Conservation (phyloP, 2,329 filamentous ascomycete genomes). For the Ilyonectria sp. region DNA sequence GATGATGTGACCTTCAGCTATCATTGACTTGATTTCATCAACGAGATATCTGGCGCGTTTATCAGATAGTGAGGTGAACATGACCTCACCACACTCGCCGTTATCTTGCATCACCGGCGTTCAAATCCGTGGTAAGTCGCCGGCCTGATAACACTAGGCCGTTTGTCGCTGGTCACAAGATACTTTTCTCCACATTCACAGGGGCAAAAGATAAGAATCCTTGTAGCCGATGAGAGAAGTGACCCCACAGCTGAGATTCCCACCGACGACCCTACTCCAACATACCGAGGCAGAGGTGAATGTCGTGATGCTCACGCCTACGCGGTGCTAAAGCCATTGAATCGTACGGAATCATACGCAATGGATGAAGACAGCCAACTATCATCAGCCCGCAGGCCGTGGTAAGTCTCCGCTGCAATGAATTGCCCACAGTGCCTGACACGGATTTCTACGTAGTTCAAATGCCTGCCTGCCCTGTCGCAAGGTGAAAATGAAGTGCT, state of each 20-base stretch:
- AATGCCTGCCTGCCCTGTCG: conserved; percentile 57
- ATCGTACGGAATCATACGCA: background rate
- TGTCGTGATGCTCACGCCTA: background rate
- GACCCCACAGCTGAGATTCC: background rate
- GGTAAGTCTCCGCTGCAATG: background rate
- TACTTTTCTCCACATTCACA: background rate
- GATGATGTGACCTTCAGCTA: background rate
- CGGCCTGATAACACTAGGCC: background rate
- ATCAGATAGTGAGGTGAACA: background rate
- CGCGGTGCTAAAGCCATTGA: background rate
- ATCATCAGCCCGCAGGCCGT: background rate
- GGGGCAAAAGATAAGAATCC: background rate
- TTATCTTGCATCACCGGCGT: conserved; percentile 4
- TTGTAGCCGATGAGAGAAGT: too few relatives aligned
- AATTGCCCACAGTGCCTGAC: background rate
- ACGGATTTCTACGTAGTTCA: background rate
- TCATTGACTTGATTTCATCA: background rate
- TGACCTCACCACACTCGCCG: background rate
- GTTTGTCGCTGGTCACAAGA: background rate
- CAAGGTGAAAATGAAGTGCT: conserved; percentile 58
- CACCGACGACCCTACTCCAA: background rate
- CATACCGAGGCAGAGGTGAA: background rate
- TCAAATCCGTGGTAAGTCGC: background rate
- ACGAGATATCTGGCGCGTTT: background rate
- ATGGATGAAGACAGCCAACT: background rate